Evolutionary conservation across 2,329 filamentous ascomycete genomes (phyloP), one percentile per base, ranked within the genome.

Genomic region (Thielaviopsis punctulata): DNA sequence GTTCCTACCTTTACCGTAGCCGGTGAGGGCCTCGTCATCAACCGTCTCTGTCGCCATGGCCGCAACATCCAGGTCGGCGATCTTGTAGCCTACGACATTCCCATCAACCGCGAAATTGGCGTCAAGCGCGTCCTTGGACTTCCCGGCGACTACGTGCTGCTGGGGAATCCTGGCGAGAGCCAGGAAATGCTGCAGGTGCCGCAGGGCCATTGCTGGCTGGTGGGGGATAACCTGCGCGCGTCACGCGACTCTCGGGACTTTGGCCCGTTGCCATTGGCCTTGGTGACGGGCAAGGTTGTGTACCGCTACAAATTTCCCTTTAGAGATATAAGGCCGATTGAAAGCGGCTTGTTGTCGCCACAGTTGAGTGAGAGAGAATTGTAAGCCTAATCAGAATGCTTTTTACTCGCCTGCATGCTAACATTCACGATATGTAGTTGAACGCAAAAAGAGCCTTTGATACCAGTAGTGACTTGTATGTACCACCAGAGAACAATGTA

Each of bases 171-270:
- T 0, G 77, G 69, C 2, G 49, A 52, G 36, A 48, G 49, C n/a
- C 51, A 55, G 30, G 53, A 55, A 43, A 55, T 55, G 53, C n/a
- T 56, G n/a, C 61, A 93, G 85, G 79, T 98, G 15, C 92, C 92
- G 0, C 73, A 84, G 62, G 92, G 92, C 1, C 92, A 98, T 70
- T 93, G 88, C 61, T 96, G 87, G 79, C 70, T 95, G 6, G 77
- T 80, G 2, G 92, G 92, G 2, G 92, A 98, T 65, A 96, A 96
- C 65, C 62, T 95, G 56, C 73, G 79, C 2, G 83, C 77, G 60
- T 95, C 88, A 22, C 72, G 86, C 57, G 92, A 98, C 69, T 95
- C 88, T 44, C 79, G 92, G 56, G 72, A 80, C 41, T 95, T 84
- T 68, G 92, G 92, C 0, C 87, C 92, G 0, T 64, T 98, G 24